Conservation (phyloP, 129 eudicot species). For the Pittosporum tobira region DNA sequence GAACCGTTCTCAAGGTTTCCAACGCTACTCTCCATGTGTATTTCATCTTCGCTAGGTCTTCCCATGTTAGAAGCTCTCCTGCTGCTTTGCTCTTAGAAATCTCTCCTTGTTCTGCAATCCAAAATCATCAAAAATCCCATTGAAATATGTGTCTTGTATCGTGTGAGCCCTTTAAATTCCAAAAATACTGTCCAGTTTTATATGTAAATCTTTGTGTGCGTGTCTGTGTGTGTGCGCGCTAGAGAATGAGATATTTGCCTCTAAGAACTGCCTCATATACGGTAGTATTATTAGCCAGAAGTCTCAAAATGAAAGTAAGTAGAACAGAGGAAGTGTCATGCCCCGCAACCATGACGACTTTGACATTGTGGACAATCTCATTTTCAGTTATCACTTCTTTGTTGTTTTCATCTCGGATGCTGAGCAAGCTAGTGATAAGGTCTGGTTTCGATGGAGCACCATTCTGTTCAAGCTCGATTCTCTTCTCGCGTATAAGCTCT, state of each 20-base stretch:
- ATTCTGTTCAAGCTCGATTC: constrained; percentile 19
- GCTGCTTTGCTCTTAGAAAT: constrained; percentile 17
- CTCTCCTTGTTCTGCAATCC: constrained; percentile 37
- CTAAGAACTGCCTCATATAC: constrained; percentile 27
- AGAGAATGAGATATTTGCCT: constrained; percentile 10
- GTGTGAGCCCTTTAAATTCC: too few species aligned
- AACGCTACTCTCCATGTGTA: constrained; percentile 39
- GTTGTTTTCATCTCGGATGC: constrained; percentile 27
- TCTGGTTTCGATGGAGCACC: constrained; percentile 37
- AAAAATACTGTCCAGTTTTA: too few species aligned
- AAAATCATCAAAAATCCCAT: background rate
- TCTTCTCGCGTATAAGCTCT: constrained; percentile 38
- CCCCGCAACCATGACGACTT: constrained; percentile 46
- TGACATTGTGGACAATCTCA: constrained; percentile 35
- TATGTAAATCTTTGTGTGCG: background rate
- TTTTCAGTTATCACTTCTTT: constrained; percentile 31
- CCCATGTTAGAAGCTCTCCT: constrained; percentile 30
- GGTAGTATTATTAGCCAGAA: constrained; percentile 19
- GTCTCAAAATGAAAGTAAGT: constrained; percentile 34
- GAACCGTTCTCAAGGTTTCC: constrained; percentile 30
- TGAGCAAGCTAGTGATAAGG: constrained; percentile 45
- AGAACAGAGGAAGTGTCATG: constrained; percentile 48
- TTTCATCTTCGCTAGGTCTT: constrained; percentile 41
- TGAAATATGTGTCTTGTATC: too few species aligned
- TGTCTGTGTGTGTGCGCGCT: too few species aligned